Percentiles rank a stretch among this genome's conserved stretches.
These are phyloP conservation scores for Lachancea quebecensis DNA, from an alignment of 805 yeast species.

Conservation along the genomic window DNA sequence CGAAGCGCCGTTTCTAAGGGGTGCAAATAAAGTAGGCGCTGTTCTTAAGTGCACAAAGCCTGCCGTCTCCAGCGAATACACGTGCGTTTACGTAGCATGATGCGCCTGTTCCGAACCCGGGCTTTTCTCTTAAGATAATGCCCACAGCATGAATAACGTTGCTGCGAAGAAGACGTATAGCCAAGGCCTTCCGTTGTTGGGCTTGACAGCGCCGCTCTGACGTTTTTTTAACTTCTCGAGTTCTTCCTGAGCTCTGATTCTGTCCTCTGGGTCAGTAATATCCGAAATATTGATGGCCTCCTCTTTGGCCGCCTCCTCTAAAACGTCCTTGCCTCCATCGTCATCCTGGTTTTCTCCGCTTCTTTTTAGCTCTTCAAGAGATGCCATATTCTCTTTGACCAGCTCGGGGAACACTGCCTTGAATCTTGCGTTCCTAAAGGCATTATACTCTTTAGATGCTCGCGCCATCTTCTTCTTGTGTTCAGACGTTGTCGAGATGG, in stretches of 20 bases:
- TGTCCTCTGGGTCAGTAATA: slow-evolving; percentile 61
- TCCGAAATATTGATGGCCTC: slow-evolving; percentile 32
- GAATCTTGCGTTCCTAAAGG: slow-evolving; percentile 50
- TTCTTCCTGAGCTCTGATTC: slow-evolving; percentile 43
- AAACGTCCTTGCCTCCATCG: slow-evolving; percentile 17
- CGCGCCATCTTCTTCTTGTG: slow-evolving; percentile 52
- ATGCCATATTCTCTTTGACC: slow-evolving; percentile 30
- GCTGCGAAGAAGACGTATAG: slow-evolving; percentile 32
- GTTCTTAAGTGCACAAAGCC: no score
- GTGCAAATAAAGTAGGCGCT: no score
- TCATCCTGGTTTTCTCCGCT: slow-evolving; percentile 9
- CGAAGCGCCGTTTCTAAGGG: no score
- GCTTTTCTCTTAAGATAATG: slow-evolving; percentile 14
- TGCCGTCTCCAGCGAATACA: no score
- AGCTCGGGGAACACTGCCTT: slow-evolving; percentile 63
- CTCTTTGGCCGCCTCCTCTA: slow-evolving; percentile 28
- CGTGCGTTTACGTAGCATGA: no score
- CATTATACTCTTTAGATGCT: slow-evolving; percentile 55
- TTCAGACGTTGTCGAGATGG: slow-evolving; percentile 56
- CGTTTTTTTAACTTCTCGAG: slow-evolving; percentile 13
- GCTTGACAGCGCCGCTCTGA: slow-evolving; percentile 7
- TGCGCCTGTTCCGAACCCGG: no score
- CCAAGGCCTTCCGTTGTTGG: slow-evolving; percentile 12
- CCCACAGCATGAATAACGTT: slow-evolving; percentile 27
- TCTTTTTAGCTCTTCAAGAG: slow-evolving; percentile 20